Percentiles rank a stretch among this genome's conserved stretches.
phyloP scores from a whole-genome alignment of 2,329 filamentous ascomycete genomes.

The Gaeumannomyces sp. region DNA sequence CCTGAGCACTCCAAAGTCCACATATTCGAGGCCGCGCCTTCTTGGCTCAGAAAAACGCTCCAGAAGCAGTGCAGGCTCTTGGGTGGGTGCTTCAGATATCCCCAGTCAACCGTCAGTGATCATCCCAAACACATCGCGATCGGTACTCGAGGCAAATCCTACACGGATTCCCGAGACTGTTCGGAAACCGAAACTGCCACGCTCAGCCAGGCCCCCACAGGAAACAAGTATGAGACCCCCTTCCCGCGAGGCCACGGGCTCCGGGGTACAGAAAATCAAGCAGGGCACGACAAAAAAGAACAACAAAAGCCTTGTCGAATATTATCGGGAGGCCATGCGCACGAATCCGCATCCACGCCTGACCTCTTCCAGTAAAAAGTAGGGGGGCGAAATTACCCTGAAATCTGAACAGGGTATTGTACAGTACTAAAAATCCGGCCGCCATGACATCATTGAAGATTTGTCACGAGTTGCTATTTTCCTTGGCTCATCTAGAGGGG shows the following conservation, averaged over 20 bases:
- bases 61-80: background rate
- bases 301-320: background rate
- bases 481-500: background rate
- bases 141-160: background rate
- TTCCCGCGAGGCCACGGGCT: background rate
- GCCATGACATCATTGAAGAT: background rate
- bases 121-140: conserved; percentile 8
- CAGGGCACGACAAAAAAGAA: background rate
- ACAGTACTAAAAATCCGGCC: background rate
- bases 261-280: background rate
- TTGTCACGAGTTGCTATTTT: background rate
- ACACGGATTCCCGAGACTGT: conserved; percentile 8
- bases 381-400: background rate
- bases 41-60: background rate
- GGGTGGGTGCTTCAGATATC: background rate
- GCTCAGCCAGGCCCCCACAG: no score
- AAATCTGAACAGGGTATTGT: background rate
- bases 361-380: background rate
- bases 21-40: background rate
- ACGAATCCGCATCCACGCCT: background rate
- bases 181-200: conserved; percentile 2
- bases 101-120: background rate
- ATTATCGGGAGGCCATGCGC: background rate
- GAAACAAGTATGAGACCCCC: background rate
- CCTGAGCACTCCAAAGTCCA: background rate